A percentile compares a stretch with the other conserved stretches of the same genome.
Evolutionary conservation across 768 basidiomycete species (phyloP).

Genomic region (Pisolithus orientalis): DNA sequence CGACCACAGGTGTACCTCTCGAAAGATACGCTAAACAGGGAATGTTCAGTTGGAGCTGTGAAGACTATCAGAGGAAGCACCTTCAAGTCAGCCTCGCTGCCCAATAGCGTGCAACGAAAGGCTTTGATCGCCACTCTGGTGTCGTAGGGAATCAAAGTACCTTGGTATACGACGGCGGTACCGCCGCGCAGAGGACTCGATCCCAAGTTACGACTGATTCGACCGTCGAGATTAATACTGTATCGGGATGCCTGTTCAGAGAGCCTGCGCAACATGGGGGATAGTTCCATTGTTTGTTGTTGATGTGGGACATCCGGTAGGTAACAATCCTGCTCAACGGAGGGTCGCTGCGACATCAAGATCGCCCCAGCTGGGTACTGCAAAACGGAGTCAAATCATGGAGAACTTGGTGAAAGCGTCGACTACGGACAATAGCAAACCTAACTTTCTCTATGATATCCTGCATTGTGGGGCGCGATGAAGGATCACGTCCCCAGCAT

Average conservation of each 20-base stretch:
- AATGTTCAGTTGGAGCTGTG: neutral
- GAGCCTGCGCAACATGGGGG: neutral
- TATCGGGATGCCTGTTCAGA: neutral
- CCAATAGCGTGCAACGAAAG: neutral
- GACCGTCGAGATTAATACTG: neutral
- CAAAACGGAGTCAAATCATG: too few species aligned
- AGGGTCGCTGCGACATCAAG: too few species aligned
- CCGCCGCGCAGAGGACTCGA: neutral
- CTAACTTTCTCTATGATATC: constrained; percentile 3
- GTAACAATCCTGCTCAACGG: too few species aligned
- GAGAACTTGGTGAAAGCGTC: too few species aligned
- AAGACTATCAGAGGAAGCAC: neutral
- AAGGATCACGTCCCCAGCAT: neutral
- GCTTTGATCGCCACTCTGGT: neutral
- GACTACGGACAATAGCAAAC: neutral
- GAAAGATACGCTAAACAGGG: neutral
- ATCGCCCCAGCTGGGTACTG: too few species aligned
- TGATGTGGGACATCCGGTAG: too few species aligned
- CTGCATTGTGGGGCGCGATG: neutral
- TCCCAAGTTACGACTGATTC: neutral
- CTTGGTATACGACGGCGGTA: neutral
- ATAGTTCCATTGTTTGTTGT: neutral
- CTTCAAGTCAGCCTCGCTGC: neutral
- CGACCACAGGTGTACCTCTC: neutral
- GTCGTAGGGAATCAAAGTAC: neutral